A percentile compares a stretch with the other conserved stretches of the same genome.
Conservation (phyloP, 192 early-diverging fungal species). For the Piromyces finnis region DNA sequence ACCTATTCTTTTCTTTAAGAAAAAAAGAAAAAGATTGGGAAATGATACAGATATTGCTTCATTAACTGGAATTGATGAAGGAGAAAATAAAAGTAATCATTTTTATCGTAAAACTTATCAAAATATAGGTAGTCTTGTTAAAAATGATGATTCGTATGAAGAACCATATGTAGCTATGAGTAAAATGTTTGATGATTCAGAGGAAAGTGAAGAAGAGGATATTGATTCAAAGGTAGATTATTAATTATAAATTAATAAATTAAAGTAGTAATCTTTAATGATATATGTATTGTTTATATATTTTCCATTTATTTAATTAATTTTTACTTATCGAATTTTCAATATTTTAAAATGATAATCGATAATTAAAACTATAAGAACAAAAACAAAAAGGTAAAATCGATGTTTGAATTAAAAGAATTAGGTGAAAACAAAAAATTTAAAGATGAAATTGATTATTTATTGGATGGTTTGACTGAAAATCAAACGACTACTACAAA, state of each 20-base stretch:
- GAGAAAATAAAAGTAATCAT: neutral
- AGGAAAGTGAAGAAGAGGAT: neutral
- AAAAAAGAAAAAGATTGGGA: neutral
- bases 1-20: neutral
- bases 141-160: neutral
- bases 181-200: neutral
- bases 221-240: neutral
- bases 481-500: neutral
- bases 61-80: neutral
- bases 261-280: too few species aligned
- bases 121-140: neutral
- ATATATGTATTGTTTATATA: too few species aligned
- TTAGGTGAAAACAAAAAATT: neutral
- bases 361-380: neutral
- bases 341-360: too few species aligned
- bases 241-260: neutral
- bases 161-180: neutral
- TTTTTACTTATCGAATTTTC: too few species aligned
- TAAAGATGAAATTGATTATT: neutral
- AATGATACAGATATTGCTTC: neutral
- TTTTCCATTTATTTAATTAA: too few species aligned
- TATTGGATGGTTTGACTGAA: neutral
- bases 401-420: neutral
- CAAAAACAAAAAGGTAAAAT: neutral
- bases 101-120: neutral